Evolutionary conservation across 2,329 filamentous ascomycete genomes (phyloP).

Genomic region (Pseudogymnoascus destructans): DNA sequence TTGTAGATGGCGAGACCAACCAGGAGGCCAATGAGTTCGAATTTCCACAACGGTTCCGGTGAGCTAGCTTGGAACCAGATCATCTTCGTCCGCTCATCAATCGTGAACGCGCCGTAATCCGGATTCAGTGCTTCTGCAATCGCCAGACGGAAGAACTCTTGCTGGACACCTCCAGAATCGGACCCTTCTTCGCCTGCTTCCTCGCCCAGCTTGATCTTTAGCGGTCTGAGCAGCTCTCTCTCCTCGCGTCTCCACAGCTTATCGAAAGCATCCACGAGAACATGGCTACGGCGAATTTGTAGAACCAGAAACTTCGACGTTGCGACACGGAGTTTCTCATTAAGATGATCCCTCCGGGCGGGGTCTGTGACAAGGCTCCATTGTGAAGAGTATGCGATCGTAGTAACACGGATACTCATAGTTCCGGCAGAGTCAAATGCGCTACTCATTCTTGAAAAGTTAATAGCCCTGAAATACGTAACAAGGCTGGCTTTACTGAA

Average conservation of each 20-base stretch:
- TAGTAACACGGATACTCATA: conserved; percentile 41
- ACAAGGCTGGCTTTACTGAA: conserved; percentile 63
- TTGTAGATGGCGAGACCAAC: conserved; percentile 87
- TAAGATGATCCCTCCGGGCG: conserved; percentile 47
- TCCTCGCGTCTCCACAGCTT: conserved; percentile 81
- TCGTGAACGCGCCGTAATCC: conserved; percentile 65
- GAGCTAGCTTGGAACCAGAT: conserved; percentile 81
- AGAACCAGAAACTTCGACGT: conserved; percentile 60
- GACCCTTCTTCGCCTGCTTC: conserved; percentile 76
- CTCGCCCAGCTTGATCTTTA: conserved; percentile 80
- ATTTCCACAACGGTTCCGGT: conserved; percentile 75
- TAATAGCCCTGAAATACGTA: conserved; percentile 76
- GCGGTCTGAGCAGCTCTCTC: conserved; percentile 66
- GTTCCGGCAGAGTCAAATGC: conserved; percentile 58
- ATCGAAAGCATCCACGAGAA: conserved; percentile 65
- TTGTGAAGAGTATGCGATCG: conserved; percentile 35
- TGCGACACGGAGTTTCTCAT: conserved; percentile 50
- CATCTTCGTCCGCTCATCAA: conserved; percentile 63
- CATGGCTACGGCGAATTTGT: conserved; percentile 51
- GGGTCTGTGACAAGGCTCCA: conserved; percentile 42
- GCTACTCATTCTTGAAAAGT: conserved; percentile 74
- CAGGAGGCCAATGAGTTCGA: conserved; percentile 76
- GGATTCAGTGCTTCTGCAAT: conserved; percentile 69
- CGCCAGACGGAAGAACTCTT: conserved; percentile 84
- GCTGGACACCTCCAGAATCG: conserved; percentile 89